Percentiles rank a stretch among this genome's conserved stretches.
Evolutionary conservation across 2,329 filamentous ascomycete genomes (phyloP).

Genomic region (Bretziella fagacearum): DNA sequence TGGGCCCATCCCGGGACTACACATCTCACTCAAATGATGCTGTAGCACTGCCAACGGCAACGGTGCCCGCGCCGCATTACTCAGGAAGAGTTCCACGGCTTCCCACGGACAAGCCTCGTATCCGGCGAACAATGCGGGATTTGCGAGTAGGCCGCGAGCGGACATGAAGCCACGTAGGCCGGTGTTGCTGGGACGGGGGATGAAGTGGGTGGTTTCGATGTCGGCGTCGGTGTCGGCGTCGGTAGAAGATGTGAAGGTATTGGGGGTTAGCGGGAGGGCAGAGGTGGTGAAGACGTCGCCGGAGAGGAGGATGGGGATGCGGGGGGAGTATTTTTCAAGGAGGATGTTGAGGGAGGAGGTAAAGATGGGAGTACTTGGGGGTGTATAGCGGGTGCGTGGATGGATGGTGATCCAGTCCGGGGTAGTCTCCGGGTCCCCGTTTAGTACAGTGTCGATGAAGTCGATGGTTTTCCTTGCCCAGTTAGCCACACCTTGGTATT

Average conservation of each 20-base stretch:
- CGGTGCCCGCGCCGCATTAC: conserved; percentile 36
- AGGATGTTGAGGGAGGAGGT: conserved; percentile 42
- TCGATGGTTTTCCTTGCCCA: conserved; percentile 34
- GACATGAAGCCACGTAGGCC: conserved; percentile 50
- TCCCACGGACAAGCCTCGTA: conserved; percentile 41
- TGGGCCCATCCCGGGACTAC: conserved; percentile 35
- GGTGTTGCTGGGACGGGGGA: conserved; percentile 26
- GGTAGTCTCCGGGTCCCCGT: conserved; percentile 28
- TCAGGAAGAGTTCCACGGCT: conserved; percentile 46
- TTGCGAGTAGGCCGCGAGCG: conserved; percentile 48
- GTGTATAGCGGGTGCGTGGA: conserved; percentile 44
- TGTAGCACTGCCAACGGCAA: conserved; percentile 46
- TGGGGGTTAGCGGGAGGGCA: conserved; percentile 24
- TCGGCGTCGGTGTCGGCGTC: conserved; percentile 9
- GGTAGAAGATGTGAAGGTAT: conserved; percentile 20
- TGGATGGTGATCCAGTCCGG: conserved; percentile 57
- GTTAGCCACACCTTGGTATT: not conserved
- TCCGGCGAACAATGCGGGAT: conserved; percentile 48
- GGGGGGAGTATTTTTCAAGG: conserved; percentile 32
- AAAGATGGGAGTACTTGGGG: conserved; percentile 43
- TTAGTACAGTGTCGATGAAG: conserved; percentile 46
- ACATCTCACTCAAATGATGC: conserved; percentile 54
- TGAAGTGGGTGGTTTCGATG: conserved; percentile 16
- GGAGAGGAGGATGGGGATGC: conserved; percentile 49
- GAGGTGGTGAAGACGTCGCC: conserved; percentile 48